Evolutionary conservation across 2,329 filamentous ascomycete species (phyloP).

Genomic region (Escovopsis sp.): DNA sequence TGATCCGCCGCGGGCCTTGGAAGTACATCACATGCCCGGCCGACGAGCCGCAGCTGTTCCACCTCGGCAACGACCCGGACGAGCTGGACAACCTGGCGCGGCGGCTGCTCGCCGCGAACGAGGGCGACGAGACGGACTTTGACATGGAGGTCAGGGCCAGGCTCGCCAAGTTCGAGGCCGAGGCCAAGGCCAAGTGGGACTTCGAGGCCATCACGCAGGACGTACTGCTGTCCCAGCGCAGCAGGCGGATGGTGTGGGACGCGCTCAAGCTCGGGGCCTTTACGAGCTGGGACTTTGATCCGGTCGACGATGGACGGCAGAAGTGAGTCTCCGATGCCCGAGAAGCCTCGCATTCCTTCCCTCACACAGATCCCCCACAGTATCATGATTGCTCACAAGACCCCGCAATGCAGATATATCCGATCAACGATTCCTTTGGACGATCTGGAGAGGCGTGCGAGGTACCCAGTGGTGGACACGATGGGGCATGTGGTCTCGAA

Average conservation of each 20-base stretch:
- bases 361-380: too few species aligned
- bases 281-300: slow-evolving; percentile 76
- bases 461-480: slow-evolving; percentile 51
- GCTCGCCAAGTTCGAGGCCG: slow-evolving; percentile 53
- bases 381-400: slow-evolving; percentile 14
- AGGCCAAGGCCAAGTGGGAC: slow-evolving; percentile 66
- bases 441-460: slow-evolving; percentile 60
- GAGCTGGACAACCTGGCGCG: slow-evolving; percentile 62
- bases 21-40: slow-evolving; percentile 81
- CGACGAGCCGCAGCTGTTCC: slow-evolving; percentile 73
- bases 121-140: slow-evolving; percentile 23
- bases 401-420: slow-evolving; percentile 52
- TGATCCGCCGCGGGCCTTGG: slow-evolving; percentile 82
- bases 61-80: slow-evolving; percentile 58
- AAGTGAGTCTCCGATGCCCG: slow-evolving; percentile 42
- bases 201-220: slow-evolving; percentile 60
- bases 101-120: slow-evolving; percentile 22
- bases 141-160: slow-evolving; percentile 32
- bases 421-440: slow-evolving; percentile 70
- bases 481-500: slow-evolving; percentile 32
- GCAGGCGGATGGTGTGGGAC: slow-evolving; percentile 62
- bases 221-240: slow-evolving; percentile 63
- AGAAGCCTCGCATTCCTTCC: too few species aligned
- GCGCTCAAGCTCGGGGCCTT: slow-evolving; percentile 63
- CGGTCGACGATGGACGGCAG: slow-evolving; percentile 49